These are phyloP conservation scores for Nematocida ausubeli DNA, from an alignment of 371 early-diverging fungal genomes.

Conservation along the genomic window DNA sequence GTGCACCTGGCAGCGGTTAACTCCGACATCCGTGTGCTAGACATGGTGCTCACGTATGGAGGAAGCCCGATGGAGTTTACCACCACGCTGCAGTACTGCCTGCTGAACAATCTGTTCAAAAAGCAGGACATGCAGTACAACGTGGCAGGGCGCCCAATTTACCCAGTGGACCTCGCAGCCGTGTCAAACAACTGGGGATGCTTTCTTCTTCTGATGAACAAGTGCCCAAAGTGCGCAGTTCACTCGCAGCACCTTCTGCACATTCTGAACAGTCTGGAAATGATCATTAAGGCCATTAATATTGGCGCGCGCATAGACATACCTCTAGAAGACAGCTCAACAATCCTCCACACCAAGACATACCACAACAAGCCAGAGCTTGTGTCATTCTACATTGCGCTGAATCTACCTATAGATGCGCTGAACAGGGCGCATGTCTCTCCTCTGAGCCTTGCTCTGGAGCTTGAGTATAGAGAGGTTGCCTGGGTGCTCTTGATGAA, in stretches of 20 bases:
- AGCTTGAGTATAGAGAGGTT: conserved; percentile 5
- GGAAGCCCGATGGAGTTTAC: conserved; percentile 41
- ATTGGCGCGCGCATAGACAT: conserved; percentile 35
- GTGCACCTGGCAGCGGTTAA: conserved; percentile 54
- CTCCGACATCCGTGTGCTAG: conserved; percentile 40
- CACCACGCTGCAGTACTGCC: conserved; percentile 32
- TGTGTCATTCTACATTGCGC: conserved; percentile 25
- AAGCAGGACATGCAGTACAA: conserved; percentile 1
- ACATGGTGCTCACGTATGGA: conserved; percentile 42
- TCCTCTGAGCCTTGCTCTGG: conserved; percentile 24
- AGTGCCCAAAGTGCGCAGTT: conserved; percentile 23
- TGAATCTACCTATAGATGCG: not conserved
- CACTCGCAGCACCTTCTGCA: conserved; percentile 47
- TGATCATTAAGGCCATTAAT: conserved; percentile 43
- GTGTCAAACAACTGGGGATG: conserved; percentile 46
- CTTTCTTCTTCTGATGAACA: conserved; percentile 45
- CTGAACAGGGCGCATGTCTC: conserved; percentile 5
- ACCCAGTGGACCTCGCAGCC: conserved; percentile 46
- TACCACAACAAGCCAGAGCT: conserved; percentile 27
- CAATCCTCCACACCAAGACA: conserved; percentile 40
- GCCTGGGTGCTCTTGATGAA: conserved; percentile 31
- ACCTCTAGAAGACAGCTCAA: not conserved
- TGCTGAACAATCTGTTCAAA: conserved; percentile 16
- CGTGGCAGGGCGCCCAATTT: conserved; percentile 21
- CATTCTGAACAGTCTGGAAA: conserved; percentile 45